These are phyloP conservation scores for Microcyclosporella mali DNA, from an alignment of 2,329 filamentous ascomycete species.

Conservation along the genomic window DNA sequence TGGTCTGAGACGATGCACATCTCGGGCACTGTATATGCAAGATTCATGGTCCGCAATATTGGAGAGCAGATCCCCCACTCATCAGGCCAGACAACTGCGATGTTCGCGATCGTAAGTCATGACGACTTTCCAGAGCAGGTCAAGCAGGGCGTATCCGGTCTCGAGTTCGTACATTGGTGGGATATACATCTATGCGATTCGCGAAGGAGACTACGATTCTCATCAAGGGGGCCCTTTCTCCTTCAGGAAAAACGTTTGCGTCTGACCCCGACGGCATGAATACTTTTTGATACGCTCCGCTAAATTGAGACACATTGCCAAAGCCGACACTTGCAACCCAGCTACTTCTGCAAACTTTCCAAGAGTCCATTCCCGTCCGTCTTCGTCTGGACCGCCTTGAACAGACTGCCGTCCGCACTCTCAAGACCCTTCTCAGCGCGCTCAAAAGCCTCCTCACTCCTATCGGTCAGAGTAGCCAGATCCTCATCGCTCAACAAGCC, in stretches of 20 bases:
- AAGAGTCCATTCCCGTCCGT: constrained; percentile 44
- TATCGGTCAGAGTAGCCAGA: constrained; percentile 70
- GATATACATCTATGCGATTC: constrained; percentile 6
- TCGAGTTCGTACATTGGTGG: too few species aligned
- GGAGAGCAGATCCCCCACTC: constrained; percentile 25
- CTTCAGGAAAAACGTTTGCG: constrained; percentile 11
- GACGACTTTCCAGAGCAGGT: constrained; percentile 29
- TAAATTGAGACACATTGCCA: too few species aligned
- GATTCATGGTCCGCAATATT: constrained; percentile 27
- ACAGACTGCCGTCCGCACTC: constrained; percentile 50
- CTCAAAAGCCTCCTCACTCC: constrained; percentile 60
- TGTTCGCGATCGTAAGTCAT: constrained; percentile 18
- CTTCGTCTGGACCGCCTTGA: constrained; percentile 65
- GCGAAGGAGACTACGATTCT: constrained; percentile 11
- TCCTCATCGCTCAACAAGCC: constrained; percentile 70
- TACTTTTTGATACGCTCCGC: background rate
- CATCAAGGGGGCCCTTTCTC: constrained; percentile 5
- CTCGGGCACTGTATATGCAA: constrained; percentile 28
- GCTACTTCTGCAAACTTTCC: constrained; percentile 42
- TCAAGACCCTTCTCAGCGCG: constrained; percentile 74
- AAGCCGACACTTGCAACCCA: too few species aligned
- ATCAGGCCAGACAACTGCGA: constrained; percentile 24
- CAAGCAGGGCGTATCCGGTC: constrained; percentile 20
- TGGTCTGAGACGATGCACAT: constrained; percentile 25
- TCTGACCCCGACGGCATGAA: background rate